A percentile compares a stretch with the other conserved stretches of the same genome.
Conservation (phyloP, 331 rosid species). For the Ulmus americana region DNA sequence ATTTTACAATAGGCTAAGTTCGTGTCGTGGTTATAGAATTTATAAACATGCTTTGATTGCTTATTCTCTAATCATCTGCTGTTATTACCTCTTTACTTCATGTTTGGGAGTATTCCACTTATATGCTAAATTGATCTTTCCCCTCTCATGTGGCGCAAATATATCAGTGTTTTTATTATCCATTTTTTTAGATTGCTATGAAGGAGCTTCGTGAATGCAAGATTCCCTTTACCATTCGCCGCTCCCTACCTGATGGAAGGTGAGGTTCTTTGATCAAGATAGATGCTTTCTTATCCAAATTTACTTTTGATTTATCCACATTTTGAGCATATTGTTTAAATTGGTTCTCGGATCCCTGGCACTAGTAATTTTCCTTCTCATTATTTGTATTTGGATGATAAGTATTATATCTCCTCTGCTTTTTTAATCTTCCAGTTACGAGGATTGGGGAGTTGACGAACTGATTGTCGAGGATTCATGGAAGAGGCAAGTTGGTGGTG, state of each 20-base stretch:
- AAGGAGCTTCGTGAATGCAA: constrained; percentile 91
- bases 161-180: constrained; percentile 2
- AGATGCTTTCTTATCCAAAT: neutral
- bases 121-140: neutral
- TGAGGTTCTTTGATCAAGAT: constrained; percentile 20
- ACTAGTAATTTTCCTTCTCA: neutral
- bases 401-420: neutral
- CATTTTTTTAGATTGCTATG: constrained; percentile 66
- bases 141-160: neutral
- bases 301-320: neutral
- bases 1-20: neutral
- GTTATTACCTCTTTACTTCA: too few relatives aligned
- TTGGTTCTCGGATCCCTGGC: neutral
- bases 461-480: constrained; percentile 93
- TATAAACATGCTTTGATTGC: too few relatives aligned
- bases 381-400: neutral
- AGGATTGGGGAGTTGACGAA: constrained; percentile 98
- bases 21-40: too few relatives aligned
- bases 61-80: too few relatives aligned
- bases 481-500: constrained; percentile 98
- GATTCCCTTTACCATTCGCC: constrained; percentile 91
- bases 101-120: neutral
- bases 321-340: neutral
- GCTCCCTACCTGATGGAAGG: constrained; percentile 98
- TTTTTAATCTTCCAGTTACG: constrained; percentile 49